Percentiles rank a stretch among this genome's conserved stretches.
Conservation (phyloP, 345 rosid species). For the Eucalyptus pauciflora region DNA sequence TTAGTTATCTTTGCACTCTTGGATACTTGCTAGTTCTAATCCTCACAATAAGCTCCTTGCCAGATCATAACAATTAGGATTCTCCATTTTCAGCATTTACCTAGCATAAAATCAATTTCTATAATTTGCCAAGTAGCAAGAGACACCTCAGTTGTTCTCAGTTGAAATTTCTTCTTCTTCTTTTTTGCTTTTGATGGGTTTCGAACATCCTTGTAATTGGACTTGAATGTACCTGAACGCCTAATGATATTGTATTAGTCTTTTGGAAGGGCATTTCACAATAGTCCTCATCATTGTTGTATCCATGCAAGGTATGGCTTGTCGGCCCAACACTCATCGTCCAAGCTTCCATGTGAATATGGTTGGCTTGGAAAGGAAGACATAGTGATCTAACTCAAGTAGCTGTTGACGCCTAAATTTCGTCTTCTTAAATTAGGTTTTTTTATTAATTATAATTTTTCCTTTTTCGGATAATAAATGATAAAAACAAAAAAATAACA, state of each 20-base stretch:
- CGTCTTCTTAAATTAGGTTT: too few species aligned
- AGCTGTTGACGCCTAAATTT: too few species aligned
- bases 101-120: neutral
- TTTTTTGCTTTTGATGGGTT: neutral
- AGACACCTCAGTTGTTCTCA: neutral
- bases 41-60: neutral
- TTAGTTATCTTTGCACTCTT: neutral
- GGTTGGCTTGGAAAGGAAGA: conserved; percentile 86
- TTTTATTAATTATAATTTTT: too few species aligned
- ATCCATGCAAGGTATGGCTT: conserved; percentile 75
- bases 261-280: neutral
- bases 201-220: neutral
- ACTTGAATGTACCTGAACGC: neutral
- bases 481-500: too few species aligned
- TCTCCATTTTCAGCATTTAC: neutral
- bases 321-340: conserved; percentile 94
- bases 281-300: neutral
- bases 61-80: neutral
- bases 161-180: neutral
- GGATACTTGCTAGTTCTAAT: neutral
- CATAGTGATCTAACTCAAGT: conserved; percentile 74
- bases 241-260: neutral
- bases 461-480: too few species aligned
- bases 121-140: neutral
- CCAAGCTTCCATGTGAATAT: conserved; percentile 95